phyloP scores from a whole-genome alignment of 305 asterid species.

The Euphrasia arctica region DNA sequence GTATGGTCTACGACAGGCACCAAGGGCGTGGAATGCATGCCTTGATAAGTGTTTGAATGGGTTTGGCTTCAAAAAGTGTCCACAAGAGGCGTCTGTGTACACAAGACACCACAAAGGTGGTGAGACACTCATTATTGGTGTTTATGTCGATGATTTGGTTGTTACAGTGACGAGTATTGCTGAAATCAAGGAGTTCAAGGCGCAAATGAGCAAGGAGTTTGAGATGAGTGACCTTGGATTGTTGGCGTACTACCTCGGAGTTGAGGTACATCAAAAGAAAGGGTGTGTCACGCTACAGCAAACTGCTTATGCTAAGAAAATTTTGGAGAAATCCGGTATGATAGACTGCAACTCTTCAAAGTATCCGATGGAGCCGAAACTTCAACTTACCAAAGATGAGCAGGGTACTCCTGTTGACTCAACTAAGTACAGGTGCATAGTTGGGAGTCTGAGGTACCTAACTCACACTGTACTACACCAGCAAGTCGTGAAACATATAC shows the following conservation, averaged over 20 bases:
- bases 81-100: background rate
- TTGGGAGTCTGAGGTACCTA: background rate
- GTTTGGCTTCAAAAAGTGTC: background rate
- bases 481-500: background rate
- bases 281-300: background rate
- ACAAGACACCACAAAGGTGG: background rate
- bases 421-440: background rate
- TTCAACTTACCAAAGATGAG: too few relatives aligned
- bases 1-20: background rate
- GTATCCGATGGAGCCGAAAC: too few relatives aligned
- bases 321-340: background rate
- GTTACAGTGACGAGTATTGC: background rate
- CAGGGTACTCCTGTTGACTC: background rate
- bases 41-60: background rate
- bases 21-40: background rate
- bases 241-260: background rate
- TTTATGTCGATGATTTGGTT: background rate
- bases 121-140: background rate
- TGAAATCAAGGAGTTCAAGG: background rate
- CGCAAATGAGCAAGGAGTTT: background rate
- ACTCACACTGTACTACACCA: background rate
- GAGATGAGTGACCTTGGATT: background rate
- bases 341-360: background rate
- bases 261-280: background rate
- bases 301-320: background rate